Percentiles rank a stretch among this genome's conserved stretches.
Conservation (phyloP, 805 yeast genomes). For the Saccharomyces mikatae region DNA sequence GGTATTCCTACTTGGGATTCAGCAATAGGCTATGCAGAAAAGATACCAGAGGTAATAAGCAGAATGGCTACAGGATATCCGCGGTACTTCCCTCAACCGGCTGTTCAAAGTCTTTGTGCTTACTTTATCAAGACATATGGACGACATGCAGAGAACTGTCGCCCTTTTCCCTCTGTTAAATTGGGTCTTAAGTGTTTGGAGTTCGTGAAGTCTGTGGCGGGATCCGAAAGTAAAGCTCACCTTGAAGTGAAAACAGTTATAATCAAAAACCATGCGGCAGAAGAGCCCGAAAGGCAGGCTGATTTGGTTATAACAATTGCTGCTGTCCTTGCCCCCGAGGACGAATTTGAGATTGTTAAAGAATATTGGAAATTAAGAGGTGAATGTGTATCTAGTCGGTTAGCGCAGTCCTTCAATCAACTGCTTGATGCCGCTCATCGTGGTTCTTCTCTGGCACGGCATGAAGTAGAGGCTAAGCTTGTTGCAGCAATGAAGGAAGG, state of each 20-base stretch:
- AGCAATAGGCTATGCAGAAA: conserved; percentile 83
- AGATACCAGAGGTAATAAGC: conserved; percentile 67
- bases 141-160: conserved; percentile 57
- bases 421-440: neutral
- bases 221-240: conserved; percentile 8
- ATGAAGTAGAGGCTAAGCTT: neutral
- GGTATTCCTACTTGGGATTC: conserved; percentile 90
- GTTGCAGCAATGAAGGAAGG: conserved; percentile 3
- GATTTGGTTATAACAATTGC: conserved; percentile 55
- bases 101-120: conserved; percentile 44
- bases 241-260: conserved; percentile 6
- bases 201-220: conserved; percentile 41
- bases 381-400: conserved; percentile 13
- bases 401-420: conserved; percentile 5
- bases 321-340: conserved; percentile 56
- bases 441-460: neutral
- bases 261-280: conserved; percentile 32
- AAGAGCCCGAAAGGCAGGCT: conserved; percentile 43
- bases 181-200: conserved; percentile 71
- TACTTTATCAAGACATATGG: conserved; percentile 60
- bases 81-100: conserved; percentile 59
- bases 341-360: conserved; percentile 53
- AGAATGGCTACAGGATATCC: conserved; percentile 87
- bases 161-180: conserved; percentile 61
- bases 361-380: conserved; percentile 66